Evolutionary conservation across 225 moss, liverwort and hornwort species (phyloP), one percentile per base, ranked within the genome.

Genomic region (Pseudisothecium myosuroides): DNA sequence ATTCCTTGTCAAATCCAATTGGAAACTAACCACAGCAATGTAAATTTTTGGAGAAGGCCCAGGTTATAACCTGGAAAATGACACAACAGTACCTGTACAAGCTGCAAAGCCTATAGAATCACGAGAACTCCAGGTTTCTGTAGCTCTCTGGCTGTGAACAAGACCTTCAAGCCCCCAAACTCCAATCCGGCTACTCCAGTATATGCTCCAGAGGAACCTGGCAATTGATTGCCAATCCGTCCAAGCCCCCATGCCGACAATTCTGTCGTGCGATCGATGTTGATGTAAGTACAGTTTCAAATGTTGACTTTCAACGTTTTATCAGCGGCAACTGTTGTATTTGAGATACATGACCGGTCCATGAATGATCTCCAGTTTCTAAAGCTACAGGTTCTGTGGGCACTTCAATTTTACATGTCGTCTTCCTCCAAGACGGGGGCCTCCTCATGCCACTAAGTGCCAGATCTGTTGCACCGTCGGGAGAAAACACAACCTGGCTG

Each of bases 401-500:
- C 74, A 83, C 37, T 78, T 88, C 89, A 52, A 90, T 20, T 87
- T 93, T 90, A 19, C 60, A 84, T 27, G 88, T 64, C 75, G 54
- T 89, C 82, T 90, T 94, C 83, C 90, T 90, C 93, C 93, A 94
- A n/a, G 94, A 84, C 47, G 94, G 89, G 24, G 89, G 89, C 90
- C 91, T 93, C 87, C 93, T 92, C 87, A 87, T 81, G 72, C 89
- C 90, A 71, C 81, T 78, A n/a, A 91, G 88, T 69, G 90, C 89
- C 56, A 93, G 82, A 58, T 93, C 90, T 45, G 88, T 77, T 61
- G 87, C 71, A 83, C 88, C 84, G 36, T 83, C 59, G 49, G 94
- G 93, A 67, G 94, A 90, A 81, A 94, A 94, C 52, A 94, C 94
- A 69, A 94, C 94, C 89, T 94, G 94, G 87, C 93, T 93, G 80